Conservation (phyloP, 306 rosid species). For the Vigna nakashimae region DNA sequence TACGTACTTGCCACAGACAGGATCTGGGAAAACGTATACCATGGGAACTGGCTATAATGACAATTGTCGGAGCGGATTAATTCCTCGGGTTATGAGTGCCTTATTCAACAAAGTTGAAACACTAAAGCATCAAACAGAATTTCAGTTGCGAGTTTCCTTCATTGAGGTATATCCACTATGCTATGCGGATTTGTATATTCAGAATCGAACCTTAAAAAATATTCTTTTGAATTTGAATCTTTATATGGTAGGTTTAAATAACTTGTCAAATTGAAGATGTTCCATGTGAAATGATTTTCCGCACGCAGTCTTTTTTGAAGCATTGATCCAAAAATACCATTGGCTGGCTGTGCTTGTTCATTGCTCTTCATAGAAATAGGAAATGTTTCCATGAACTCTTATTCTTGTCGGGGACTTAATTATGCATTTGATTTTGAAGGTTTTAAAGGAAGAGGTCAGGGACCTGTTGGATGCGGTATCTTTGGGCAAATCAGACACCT, state of each 20-base stretch:
- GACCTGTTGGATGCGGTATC: conserved; percentile 73
- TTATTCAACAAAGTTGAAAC: conserved; percentile 74
- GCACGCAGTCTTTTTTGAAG: conserved; percentile 26
- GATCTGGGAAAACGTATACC: conserved; percentile 90
- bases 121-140: conserved; percentile 72
- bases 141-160: conserved; percentile 84
- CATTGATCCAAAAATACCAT: conserved; percentile 25
- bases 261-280: conserved; percentile 24
- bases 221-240: conserved; percentile 1
- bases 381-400: conserved; percentile 31
- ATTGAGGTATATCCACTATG: conserved; percentile 63
- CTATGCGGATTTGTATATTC: conserved; percentile 11
- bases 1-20: conserved; percentile 65
- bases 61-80: conserved; percentile 59
- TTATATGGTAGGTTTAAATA: background rate
- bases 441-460: conserved; percentile 82
- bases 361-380: conserved; percentile 19
- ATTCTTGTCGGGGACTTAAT: conserved; percentile 28
- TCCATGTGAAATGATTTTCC: conserved; percentile 21
- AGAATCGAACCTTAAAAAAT: background rate
- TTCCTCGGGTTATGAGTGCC: conserved; percentile 77
- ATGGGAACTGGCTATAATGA: conserved; percentile 85
- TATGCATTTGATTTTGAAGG: conserved; percentile 60
- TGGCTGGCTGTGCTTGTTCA: conserved; percentile 27
- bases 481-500: conserved; percentile 60